These are phyloP conservation scores for Rhizopus arrhizus DNA, from an alignment of 371 early-diverging fungal species.

Conservation along the genomic window DNA sequence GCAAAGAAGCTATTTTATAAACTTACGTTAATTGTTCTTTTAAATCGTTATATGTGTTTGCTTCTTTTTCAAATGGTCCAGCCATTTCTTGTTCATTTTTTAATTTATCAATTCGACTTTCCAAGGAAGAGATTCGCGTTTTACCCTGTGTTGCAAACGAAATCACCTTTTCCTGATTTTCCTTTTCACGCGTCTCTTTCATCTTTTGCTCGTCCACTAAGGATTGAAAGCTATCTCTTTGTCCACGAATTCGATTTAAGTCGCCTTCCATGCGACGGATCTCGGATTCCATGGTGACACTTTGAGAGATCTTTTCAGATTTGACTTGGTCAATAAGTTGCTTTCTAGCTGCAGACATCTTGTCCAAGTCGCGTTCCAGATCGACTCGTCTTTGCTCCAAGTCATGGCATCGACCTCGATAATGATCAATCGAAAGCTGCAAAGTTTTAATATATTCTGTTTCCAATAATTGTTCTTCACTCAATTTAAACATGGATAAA, in stretches of 20 bases:
- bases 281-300: conserved; percentile 60
- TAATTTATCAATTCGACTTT: conserved; percentile 59
- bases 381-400: conserved; percentile 33
- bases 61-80: conserved; percentile 30
- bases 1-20: too few relatives aligned
- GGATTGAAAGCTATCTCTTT: conserved; percentile 79
- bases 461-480: conserved; percentile 58
- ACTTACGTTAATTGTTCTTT: conserved; percentile 19
- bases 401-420: conserved; percentile 32
- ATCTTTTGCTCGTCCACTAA: conserved; percentile 70
- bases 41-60: conserved; percentile 12
- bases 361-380: conserved; percentile 27
- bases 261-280: conserved; percentile 75
- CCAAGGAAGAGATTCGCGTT: conserved; percentile 52
- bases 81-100: conserved; percentile 36
- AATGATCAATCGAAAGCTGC: conserved; percentile 58
- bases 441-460: conserved; percentile 55
- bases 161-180: conserved; percentile 69
- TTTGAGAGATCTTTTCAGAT: conserved; percentile 22
- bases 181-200: conserved; percentile 66
- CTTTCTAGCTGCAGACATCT: conserved; percentile 18
- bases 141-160: conserved; percentile 58
- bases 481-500: conserved; percentile 38
- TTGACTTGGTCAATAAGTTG: conserved; percentile 30
- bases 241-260: conserved; percentile 72